These are phyloP conservation scores for Dothideomycetes sp. DNA, from an alignment of 2,329 filamentous ascomycete genomes.

Conservation along the genomic window DNA sequence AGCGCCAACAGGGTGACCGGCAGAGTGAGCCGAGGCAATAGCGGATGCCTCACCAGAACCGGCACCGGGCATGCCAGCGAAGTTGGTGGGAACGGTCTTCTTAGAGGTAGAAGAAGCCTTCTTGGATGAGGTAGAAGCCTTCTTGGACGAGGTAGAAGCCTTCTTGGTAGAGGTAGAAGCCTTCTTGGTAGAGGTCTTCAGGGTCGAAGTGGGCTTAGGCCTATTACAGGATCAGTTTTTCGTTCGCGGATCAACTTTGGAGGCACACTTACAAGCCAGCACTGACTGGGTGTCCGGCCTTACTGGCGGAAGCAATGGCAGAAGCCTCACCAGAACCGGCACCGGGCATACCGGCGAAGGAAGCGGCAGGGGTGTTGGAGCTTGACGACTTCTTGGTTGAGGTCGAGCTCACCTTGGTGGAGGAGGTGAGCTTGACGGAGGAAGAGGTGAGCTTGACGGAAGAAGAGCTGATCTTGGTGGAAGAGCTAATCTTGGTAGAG, in stretches of 20 bases:
- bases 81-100: neutral
- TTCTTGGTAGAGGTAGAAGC: neutral
- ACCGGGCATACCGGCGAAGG: neutral
- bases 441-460: neutral
- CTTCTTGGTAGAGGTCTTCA: neutral
- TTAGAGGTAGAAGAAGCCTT: neutral
- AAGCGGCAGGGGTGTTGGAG: neutral
- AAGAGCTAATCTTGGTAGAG: neutral
- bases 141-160: neutral
- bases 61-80: neutral
- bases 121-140: neutral
- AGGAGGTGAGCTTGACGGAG: neutral
- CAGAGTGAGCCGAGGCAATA: neutral
- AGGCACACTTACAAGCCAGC: neutral
- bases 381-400: conserved; percentile 1
- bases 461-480: neutral
- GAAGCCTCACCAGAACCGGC: neutral
- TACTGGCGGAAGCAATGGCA: neutral
- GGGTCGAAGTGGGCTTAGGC: neutral
- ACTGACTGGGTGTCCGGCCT: neutral
- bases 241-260: too few relatives aligned
- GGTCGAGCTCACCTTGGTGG: neutral
- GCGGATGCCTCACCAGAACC: conserved; percentile 1
- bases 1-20: neutral
- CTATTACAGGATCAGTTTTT: too few relatives aligned